Conservation (phyloP, 495 filamentous ascomycete species). For the Lophium mytilinum region DNA sequence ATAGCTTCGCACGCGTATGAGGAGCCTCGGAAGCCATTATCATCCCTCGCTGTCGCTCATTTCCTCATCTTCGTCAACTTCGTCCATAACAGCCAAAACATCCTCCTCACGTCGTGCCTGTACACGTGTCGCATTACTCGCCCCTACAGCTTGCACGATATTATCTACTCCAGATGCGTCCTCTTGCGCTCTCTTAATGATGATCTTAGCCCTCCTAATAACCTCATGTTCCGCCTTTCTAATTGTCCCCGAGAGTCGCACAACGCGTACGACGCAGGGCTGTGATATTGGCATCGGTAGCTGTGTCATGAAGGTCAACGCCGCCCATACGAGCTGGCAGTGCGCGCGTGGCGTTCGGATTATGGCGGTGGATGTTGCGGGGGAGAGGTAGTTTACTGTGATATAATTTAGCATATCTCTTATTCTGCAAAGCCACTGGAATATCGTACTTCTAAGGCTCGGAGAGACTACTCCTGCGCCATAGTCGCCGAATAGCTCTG, state of each 20-base stretch:
- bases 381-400: conserved; percentile 84
- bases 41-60: neutral
- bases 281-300: conserved; percentile 48
- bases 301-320: conserved; percentile 70
- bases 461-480: conserved; percentile 59
- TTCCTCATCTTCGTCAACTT: conserved; percentile 42
- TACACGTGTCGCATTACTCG: conserved; percentile 17
- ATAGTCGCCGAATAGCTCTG: conserved; percentile 81
- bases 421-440: neutral
- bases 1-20: too few relatives aligned
- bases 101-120: conserved; percentile 31
- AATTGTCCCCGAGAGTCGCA: conserved; percentile 89
- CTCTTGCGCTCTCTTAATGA: conserved; percentile 11
- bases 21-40: neutral
- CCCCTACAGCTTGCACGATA: conserved; percentile 41
- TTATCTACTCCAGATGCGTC: neutral
- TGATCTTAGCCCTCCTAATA: conserved; percentile 61
- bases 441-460: conserved; percentile 52
- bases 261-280: conserved; percentile 73
- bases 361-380: conserved; percentile 89
- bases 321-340: conserved; percentile 82
- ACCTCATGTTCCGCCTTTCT: conserved; percentile 85
- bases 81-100: conserved; percentile 41
- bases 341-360: conserved; percentile 68
- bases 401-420: neutral